phyloP scores from a whole-genome alignment of 768 basidiomycete genomes.

The Rhodotorula sphaerocarpa region DNA sequence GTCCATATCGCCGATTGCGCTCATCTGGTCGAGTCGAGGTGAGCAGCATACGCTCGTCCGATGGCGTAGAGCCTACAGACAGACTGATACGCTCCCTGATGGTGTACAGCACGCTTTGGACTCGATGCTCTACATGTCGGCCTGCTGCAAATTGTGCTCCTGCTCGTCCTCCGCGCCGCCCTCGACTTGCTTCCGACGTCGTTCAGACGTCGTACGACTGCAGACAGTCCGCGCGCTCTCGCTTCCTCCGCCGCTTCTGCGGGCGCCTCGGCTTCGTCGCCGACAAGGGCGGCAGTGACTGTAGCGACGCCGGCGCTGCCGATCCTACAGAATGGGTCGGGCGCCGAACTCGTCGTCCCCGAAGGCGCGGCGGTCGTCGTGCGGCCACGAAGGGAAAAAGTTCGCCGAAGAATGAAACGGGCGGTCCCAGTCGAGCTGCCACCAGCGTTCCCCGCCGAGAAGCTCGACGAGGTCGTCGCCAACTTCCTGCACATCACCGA shows the following conservation, averaged over 20 bases:
- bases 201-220: background rate
- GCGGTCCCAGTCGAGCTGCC: background rate
- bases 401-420: background rate
- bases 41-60: no score
- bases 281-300: background rate
- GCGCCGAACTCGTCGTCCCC: no score
- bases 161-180: conserved; percentile 16
- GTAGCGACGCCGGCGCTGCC: background rate
- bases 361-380: no score
- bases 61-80: no score
- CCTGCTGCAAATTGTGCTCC: conserved; percentile 29
- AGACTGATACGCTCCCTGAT: background rate
- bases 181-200: conserved; percentile 1
- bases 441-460: conserved; percentile 15
- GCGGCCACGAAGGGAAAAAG: no score
- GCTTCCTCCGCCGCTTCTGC: no score
- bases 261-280: background rate
- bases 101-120: conserved; percentile 11
- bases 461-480: conserved; percentile 32
- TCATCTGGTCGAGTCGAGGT: no score
- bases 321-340: no score
- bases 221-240: background rate
- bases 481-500: conserved; percentile 32
- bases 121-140: conserved; percentile 34
- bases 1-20: no score